Conservation (phyloP, 1,139 yeast species). For the Sugiyamaella paludigena region DNA sequence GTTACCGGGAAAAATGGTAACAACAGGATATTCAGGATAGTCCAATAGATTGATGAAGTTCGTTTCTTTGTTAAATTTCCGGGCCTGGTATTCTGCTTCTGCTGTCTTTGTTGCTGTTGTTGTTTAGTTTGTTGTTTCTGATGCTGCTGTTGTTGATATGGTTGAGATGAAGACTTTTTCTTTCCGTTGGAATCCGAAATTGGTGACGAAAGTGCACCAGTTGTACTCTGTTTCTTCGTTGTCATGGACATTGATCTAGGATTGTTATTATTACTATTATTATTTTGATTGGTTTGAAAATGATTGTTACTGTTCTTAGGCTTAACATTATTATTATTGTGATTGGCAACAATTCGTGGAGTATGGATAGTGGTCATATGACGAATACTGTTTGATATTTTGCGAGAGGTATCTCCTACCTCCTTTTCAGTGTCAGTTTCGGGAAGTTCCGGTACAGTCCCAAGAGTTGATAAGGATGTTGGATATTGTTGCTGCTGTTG, state of each 20-base stretch:
- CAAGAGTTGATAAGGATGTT: no score
- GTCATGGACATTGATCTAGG: no score
- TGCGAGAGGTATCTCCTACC: neutral
- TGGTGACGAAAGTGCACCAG: neutral
- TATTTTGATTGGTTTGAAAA: no score
- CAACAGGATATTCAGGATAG: no score
- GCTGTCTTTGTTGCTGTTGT: neutral
- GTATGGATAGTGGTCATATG: no score
- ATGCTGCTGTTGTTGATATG: neutral
- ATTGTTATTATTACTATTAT: no score
- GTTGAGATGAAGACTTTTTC: neutral
- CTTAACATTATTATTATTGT: no score
- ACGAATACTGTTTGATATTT: neutral
- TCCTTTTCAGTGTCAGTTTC: neutral
- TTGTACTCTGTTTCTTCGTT: neutral
- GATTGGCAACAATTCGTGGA: no score
- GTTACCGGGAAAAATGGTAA: neutral
- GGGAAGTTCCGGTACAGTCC: neutral
- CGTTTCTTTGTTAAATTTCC: neutral
- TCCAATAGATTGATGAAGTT: no score
- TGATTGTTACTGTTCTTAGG: no score
- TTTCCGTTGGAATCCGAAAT: neutral
- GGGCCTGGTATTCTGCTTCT: neutral
- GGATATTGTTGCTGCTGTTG: neutral
- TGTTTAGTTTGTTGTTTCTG: neutral